Evolutionary conservation across 495 filamentous ascomycete species (phyloP), one percentile per base, ranked within the genome.

Genomic region (Elaphomyces granulatus): DNA sequence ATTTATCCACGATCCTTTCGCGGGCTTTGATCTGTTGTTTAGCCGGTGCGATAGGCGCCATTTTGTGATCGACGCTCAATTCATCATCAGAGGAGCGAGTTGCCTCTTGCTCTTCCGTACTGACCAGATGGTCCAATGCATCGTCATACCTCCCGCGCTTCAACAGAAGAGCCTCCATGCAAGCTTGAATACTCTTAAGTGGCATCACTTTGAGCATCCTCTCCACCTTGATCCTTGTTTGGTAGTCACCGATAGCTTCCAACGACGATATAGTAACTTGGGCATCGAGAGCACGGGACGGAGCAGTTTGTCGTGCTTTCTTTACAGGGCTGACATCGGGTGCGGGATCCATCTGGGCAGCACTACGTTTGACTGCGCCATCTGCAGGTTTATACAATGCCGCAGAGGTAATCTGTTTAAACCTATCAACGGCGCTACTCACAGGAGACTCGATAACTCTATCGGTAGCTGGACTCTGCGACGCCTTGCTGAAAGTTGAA

Each of bases 11-110:
- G 41, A 83, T 78, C 2, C 68, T 67, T 3, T 60, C 60, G 8
- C 72, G 68, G 16, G 67, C 65, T 47, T 77, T 78, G 46, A 81
- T 66, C 34, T 76, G 61, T 45, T 72, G 68, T 45, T 78, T 74
- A n/a, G 66, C 69, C 8, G 53, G 36, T 34, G 47, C 48, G 8
- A 47, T 38, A 14, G 48, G 34, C 8, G 53, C 40, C 1, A 44
- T 37, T 32, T 33, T 31, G n/a, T 36, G 38, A n/a, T 20, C 37
- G 16, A 34, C 36, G 18, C 21, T 53, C 43, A 68, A 36, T 35
- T 68, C 64, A 44, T 68, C 64, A 8, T 65, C 61, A 0, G 63
- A 68, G 1, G 54, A 61, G 15, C 41, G 10, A 38, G 47, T 42
- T 3, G 32, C n/a, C 2, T 31, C 34, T 4, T 36, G 43, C 17